Evolutionary conservation across 2,329 filamentous ascomycete genomes (phyloP).

Genomic region (Camptophora hylomeconis): DNA sequence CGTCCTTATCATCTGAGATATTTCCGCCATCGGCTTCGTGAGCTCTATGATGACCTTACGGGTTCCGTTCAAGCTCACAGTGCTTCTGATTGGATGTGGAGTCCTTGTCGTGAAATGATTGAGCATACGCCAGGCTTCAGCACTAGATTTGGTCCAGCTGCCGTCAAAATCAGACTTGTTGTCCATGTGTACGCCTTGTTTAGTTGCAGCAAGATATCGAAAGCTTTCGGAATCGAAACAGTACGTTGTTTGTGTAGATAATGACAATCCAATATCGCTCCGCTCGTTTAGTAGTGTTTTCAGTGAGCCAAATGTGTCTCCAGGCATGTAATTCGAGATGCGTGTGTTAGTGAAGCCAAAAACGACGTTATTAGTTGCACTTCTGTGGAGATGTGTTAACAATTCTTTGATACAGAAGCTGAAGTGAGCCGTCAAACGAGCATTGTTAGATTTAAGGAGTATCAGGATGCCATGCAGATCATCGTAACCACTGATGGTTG

Average conservation of each 20-base stretch:
- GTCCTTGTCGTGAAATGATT: constrained; percentile 18
- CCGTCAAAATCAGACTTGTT: constrained; percentile 22
- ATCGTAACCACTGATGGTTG: constrained; percentile 22
- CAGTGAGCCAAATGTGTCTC: constrained; percentile 27
- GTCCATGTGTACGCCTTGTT: constrained; percentile 20
- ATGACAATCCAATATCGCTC: constrained; percentile 19
- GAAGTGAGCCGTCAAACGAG: constrained; percentile 27
- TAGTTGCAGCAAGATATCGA: constrained; percentile 27
- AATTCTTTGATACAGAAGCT: constrained; percentile 30
- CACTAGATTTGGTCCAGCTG: constrained; percentile 26
- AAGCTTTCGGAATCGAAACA: constrained; percentile 35
- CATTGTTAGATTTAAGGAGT: constrained; percentile 29
- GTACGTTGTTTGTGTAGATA: constrained; percentile 24
- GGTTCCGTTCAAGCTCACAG: constrained; percentile 27
- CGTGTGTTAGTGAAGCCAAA: constrained; percentile 34
- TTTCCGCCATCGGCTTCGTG: constrained; percentile 27
- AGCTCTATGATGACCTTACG: constrained; percentile 24
- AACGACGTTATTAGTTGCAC: constrained; percentile 27
- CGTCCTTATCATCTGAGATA: constrained; percentile 21
- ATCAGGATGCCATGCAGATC: constrained; percentile 30
- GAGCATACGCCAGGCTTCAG: constrained; percentile 22
- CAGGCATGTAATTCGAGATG: constrained; percentile 29
- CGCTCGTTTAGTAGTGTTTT: constrained; percentile 20
- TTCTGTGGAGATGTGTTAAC: constrained; percentile 26
- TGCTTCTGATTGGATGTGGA: constrained; percentile 25